Evolutionary conservation across 768 basidiomycete species (phyloP).

Genomic region (Leccinum uliginosum): DNA sequence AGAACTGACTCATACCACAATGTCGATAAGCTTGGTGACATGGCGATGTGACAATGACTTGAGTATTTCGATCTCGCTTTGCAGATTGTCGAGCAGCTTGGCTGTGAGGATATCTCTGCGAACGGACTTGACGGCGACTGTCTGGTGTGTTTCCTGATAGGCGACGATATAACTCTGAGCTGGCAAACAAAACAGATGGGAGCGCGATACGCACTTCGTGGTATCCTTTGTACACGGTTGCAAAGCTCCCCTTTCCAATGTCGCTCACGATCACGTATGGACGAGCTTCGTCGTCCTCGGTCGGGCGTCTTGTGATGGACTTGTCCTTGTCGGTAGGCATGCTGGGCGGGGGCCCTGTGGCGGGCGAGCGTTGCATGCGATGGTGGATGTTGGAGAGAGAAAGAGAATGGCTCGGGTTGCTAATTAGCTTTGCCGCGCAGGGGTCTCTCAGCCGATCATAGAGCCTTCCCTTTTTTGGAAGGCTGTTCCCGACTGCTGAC

Average conservation of each 20-base stretch:
- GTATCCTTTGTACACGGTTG: constrained; percentile 93
- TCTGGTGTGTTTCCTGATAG: constrained; percentile 64
- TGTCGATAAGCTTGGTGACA: constrained; percentile 89
- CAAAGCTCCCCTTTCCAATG: constrained; percentile 91
- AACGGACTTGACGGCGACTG: constrained; percentile 94
- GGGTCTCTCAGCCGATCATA: constrained; percentile 21
- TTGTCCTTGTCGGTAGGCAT: constrained; percentile 32
- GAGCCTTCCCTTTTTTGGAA: constrained; percentile 24
- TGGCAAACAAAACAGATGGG: not conserved
- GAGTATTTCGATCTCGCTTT: constrained; percentile 95
- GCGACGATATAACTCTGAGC: not conserved
- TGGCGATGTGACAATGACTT: constrained; percentile 91
- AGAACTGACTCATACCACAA: constrained; percentile 57
- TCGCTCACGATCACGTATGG: constrained; percentile 75
- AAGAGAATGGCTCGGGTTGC: constrained; percentile 18
- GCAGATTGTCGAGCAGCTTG: constrained; percentile 96
- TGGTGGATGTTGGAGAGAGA: constrained; percentile 10
- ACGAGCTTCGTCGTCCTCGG: constrained; percentile 65
- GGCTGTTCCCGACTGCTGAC: constrained; percentile 22
- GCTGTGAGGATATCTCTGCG: constrained; percentile 80
- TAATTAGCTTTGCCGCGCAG: constrained; percentile 23
- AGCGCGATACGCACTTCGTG: constrained; percentile 60
- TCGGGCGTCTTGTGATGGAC: constrained; percentile 20
- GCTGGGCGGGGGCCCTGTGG: constrained; percentile 16
- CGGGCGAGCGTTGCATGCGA: constrained; percentile 19